Evolutionary conservation across 2,329 filamentous ascomycete genomes (phyloP), one percentile per base, ranked within the genome.

Genomic region (Botrytis hyacinthi): DNA sequence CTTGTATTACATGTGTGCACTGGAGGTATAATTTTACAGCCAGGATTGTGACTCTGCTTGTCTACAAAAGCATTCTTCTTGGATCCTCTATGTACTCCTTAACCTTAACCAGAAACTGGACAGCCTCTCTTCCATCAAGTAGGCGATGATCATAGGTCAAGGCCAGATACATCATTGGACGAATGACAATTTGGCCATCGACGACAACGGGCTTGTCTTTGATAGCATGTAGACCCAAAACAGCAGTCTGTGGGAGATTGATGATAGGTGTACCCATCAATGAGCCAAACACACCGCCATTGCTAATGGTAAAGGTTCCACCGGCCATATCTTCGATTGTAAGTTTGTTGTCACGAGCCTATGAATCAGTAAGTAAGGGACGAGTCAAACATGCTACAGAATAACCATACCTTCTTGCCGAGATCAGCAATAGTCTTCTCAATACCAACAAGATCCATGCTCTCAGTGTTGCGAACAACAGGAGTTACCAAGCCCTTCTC

Each of bases 111-210:
- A 98, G 87, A 88, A 98, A 98, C 76, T 95, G 96, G 59, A 97
- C 94, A 65, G 95, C 96, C 85, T 98, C 95, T 82, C 95, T 90
- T 69, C 96, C 96, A 83, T 98, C 96, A 37, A 99, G 87, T 68
- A 99, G 89, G 81, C 96, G 93, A 85, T 99, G 96, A 83, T 99
- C 96, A 82, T 99, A 99, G 22, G 96, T 99, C 74, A 99, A 88
- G 60, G 96, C 96, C 77, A 99, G 89, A 84, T 97, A 98, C 96
- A 99, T 99, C 94, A 99, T 98, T n/a, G 96, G 96, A 78, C 96
- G 90, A 78, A 97, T 93, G 83, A 98, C 95, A 73, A 98, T 87
- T 86, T 98, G 97, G 81, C 96, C 96, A 80, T 98, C 94, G 75
- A 98, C 87, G 40, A 89, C 95, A 70, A 98, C 90, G 4, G 95